Evolutionary conservation across 805 yeast species (phyloP).

Genomic region (Phaffomyces opuntiae): DNA sequence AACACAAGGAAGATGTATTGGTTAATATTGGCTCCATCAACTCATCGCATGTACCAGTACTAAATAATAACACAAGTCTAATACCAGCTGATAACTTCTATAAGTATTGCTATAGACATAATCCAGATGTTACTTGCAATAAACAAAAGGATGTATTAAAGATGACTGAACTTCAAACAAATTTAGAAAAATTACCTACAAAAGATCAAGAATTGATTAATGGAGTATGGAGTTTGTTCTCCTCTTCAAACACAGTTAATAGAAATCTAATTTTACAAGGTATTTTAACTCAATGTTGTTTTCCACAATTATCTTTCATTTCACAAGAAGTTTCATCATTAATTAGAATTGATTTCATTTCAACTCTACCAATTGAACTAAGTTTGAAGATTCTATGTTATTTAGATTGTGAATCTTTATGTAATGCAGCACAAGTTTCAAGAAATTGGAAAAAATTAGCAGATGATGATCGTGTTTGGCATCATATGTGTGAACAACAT

Average conservation of each 20-base stretch:
- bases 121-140: conserved; percentile 77
- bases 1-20: background rate
- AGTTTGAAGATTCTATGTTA: conserved; percentile 81
- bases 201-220: conserved; percentile 71
- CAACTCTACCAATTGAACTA: conserved; percentile 79
- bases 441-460: conserved; percentile 83
- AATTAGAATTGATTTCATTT: conserved; percentile 82
- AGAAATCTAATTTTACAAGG: conserved; percentile 78
- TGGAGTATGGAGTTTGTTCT: conserved; percentile 79
- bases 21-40: conserved; percentile 3
- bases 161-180: conserved; percentile 56
- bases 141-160: conserved; percentile 57
- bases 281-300: conserved; percentile 81
- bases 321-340: conserved; percentile 72
- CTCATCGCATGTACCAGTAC: conserved; percentile 1
- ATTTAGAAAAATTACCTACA: conserved; percentile 52
- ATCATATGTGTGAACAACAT: conserved; percentile 96
- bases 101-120: conserved; percentile 84
- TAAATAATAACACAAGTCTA: conserved; percentile 5
- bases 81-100: conserved; percentile 43
- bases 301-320: conserved; percentile 86
- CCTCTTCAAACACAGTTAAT: conserved; percentile 64
- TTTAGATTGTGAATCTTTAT: conserved; percentile 87
- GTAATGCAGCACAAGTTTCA: conserved; percentile 90
- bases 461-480: conserved; percentile 97